phyloP scores from a whole-genome alignment of 768 basidiomycete species.

The Leccinum subgranulosum region DNA sequence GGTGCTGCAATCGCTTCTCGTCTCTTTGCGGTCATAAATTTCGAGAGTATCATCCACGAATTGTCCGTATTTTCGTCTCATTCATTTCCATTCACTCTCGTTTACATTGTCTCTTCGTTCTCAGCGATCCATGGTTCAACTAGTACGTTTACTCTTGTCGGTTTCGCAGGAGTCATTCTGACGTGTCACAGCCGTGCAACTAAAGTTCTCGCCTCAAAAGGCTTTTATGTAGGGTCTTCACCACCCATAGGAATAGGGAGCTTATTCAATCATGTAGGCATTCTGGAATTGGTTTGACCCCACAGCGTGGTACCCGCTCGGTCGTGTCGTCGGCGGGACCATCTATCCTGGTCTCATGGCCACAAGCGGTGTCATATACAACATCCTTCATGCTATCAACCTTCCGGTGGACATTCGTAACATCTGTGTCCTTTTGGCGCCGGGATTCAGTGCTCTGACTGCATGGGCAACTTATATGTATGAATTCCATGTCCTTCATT shows the following conservation, averaged over 20 bases:
- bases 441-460: slow-evolving; percentile 94
- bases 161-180: not conserved
- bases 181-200: slow-evolving; percentile 75
- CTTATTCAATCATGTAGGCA: slow-evolving; percentile 53
- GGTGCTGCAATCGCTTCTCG: slow-evolving; percentile 94
- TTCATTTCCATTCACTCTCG: not conserved
- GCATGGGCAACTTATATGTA: slow-evolving; percentile 97
- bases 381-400: slow-evolving; percentile 78
- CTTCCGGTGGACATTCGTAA: slow-evolving; percentile 98
- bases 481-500: slow-evolving; percentile 23
- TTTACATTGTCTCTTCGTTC: not conserved
- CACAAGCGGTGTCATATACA: slow-evolving; percentile 97
- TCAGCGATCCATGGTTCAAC: slow-evolving; percentile 98
- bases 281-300: slow-evolving; percentile 99
- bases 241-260: not conserved
- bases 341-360: slow-evolving; percentile 99
- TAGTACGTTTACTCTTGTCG: slow-evolving; percentile 58
- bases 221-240: slow-evolving; percentile 78
- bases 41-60: slow-evolving; percentile 99
- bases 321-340: slow-evolving; percentile 96
- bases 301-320: slow-evolving; percentile 98
- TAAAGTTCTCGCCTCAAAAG: slow-evolving; percentile 82
- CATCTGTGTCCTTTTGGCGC: slow-evolving; percentile 94
- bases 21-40: slow-evolving; percentile 95
- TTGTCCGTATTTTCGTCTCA: slow-evolving; percentile 59